Conservation (phyloP, 352 stramenopile genomes). For the Phytophthora ohioensis region DNA sequence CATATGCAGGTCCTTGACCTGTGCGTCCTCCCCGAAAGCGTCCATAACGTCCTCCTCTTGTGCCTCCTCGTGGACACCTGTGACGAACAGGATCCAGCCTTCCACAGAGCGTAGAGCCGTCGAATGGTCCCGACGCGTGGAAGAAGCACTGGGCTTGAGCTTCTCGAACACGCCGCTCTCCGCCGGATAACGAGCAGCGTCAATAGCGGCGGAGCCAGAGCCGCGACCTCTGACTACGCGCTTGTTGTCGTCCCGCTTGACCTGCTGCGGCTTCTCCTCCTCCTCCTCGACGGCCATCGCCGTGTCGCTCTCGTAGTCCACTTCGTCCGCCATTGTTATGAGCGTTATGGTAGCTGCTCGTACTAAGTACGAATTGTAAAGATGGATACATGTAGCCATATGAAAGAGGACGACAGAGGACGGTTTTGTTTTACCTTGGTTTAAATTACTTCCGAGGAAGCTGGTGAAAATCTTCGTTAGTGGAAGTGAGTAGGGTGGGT, state of each 20-base stretch:
- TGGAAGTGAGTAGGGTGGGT: conserved; percentile 1
- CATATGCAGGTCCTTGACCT: conserved; percentile 96
- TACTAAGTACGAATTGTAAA: conserved; percentile 16
- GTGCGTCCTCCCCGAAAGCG: conserved; percentile 94
- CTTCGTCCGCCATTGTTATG: conserved; percentile 77
- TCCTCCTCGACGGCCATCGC: conserved; percentile 87
- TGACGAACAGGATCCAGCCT: conserved; percentile 97
- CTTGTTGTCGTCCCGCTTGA: conserved; percentile 20
- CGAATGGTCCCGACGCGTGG: conserved; percentile 45
- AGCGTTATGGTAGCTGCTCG: background rate
- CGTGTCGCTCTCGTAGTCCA: conserved; percentile 90
- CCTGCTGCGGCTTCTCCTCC: conserved; percentile 51
- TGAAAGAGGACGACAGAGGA: background rate
- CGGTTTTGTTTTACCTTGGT: conserved; percentile 3
- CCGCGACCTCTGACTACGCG: conserved; percentile 81
- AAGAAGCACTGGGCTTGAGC: conserved; percentile 37
- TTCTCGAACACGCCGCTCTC: conserved; percentile 87
- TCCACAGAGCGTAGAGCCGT: conserved; percentile 90
- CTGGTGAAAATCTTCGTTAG: background rate
- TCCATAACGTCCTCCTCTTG: conserved; percentile 97
- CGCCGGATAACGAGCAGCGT: conserved; percentile 72
- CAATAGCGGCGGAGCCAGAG: conserved; percentile 70
- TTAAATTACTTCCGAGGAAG: conserved; percentile 37
- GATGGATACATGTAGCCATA: conserved; percentile 27
- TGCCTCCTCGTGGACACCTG: conserved; percentile 95